These are phyloP conservation scores for Sordariomycetes sp. DNA, from an alignment of 2,329 filamentous ascomycete genomes.

Conservation along the genomic window DNA sequence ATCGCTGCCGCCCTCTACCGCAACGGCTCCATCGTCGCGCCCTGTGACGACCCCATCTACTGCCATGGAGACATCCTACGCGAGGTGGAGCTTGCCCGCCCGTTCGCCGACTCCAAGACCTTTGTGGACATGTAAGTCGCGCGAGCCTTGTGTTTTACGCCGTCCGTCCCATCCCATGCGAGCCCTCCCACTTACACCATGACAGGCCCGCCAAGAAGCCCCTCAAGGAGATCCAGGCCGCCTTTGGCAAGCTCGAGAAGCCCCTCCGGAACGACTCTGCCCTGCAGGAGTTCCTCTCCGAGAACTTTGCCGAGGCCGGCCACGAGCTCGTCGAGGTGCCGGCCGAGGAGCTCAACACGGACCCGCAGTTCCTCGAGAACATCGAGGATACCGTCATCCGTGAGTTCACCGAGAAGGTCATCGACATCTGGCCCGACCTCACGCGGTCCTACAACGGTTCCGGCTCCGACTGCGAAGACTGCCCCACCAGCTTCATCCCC, in stretches of 20 bases:
- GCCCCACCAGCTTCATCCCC: conserved; percentile 55
- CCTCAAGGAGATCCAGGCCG: conserved; percentile 47
- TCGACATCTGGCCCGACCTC: conserved; percentile 59
- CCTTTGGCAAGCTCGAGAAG: conserved; percentile 47
- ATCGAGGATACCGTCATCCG: conserved; percentile 46
- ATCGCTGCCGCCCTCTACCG: conserved; percentile 32
- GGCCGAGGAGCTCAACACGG: conserved; percentile 36
- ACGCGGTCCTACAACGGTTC: conserved; percentile 46
- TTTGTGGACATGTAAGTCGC: conserved; percentile 55
- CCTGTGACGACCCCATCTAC: conserved; percentile 58
- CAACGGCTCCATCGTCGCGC: conserved; percentile 50
- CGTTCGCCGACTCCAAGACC: conserved; percentile 59
- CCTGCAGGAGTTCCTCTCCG: conserved; percentile 49
- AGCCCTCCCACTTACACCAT: conserved; percentile 8
- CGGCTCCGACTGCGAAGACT: conserved; percentile 37
- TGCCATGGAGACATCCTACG: conserved; percentile 54
- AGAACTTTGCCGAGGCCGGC: conserved; percentile 53
- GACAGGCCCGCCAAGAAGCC: conserved; percentile 47
- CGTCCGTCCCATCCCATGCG: background rate
- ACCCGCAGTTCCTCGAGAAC: conserved; percentile 46
- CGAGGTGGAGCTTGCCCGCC: conserved; percentile 50
- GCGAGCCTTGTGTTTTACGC: background rate
- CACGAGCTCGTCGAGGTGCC: conserved; percentile 49
- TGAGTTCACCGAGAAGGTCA: conserved; percentile 53
- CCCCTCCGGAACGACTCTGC: conserved; percentile 54